Base-by-base conservation (phyloP, 768 basidiomycete species). In the Serendipita sp. region DNA sequence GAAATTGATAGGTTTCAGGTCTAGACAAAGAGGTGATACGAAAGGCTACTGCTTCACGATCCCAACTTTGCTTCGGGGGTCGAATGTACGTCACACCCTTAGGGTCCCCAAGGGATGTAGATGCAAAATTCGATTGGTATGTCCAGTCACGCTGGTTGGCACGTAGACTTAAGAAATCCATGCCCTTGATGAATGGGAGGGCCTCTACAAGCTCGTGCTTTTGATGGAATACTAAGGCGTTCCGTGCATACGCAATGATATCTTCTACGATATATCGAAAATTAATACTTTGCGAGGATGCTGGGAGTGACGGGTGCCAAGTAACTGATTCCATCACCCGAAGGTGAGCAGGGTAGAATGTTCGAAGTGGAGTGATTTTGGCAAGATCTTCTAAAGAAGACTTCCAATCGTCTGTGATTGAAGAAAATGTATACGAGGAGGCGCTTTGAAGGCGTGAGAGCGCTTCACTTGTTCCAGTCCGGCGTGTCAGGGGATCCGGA, bases 381-480 rank as follows among this genome's bases (percentile, higher is more conserved):
- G 67, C 66, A 33, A 80, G 76, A 33, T 67, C 65, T 6, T 63
- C 62, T 11, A 81, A 69, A 43, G 77, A 68, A 13, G 68, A 63
- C 2, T 68, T 50, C n/a, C 77, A 75, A 1, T 69, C 67, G 8
- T 43, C 0, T 23, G 65, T 65, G 15, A 80, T 69, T 45, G 64
- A 69, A 70, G 75, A 73, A 63, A 81, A 78, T 0, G 80, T 79
- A 36, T 66, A 70, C 43, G 70, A 75, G 8, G 70, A 65, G 3
- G 76, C 75, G 0, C 77, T 77, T 10, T 65, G 65, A 27, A 82
- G 69, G 50, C 75, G 68, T 53, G 70, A 66, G n/a, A 80, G 68
- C 0, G 79, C 79, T 53, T 80, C 74, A 44, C 77, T 74, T 1
- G 76, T 75, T 2, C 80, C 80, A 0, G 76, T 77, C 5, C 75